phyloP scores from a whole-genome alignment of 2,329 filamentous ascomycete species.

The Neopestalotiopsis sp. region DNA sequence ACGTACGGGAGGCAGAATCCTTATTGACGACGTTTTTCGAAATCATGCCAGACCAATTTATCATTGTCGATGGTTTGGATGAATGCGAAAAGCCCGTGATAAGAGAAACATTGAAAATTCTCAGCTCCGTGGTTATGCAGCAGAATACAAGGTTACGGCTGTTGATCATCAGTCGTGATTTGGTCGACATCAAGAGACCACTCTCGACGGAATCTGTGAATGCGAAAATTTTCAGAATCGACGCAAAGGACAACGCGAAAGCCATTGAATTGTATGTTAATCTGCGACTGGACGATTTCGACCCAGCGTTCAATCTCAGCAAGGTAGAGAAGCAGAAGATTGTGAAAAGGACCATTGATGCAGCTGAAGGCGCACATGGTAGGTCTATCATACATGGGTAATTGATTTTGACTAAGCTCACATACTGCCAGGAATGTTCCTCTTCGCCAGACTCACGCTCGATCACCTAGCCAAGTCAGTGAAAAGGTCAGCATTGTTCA shows the following conservation, averaged over 20 bases:
- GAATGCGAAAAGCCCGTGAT: constrained; percentile 41
- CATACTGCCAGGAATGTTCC: constrained; percentile 35
- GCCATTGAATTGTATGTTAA: constrained; percentile 37
- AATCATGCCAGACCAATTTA: constrained; percentile 32
- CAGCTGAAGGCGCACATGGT: constrained; percentile 12
- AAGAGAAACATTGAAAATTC: constrained; percentile 20
- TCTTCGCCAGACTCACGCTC: constrained; percentile 38
- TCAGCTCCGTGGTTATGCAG: constrained; percentile 28
- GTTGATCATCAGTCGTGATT: constrained; percentile 40
- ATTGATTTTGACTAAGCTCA: background rate
- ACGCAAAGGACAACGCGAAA: constrained; percentile 25
- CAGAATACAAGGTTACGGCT: constrained; percentile 34
- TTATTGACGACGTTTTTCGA: constrained; percentile 17
- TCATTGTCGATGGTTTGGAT: constrained; percentile 52
- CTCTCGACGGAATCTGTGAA: constrained; percentile 24
- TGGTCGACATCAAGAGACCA: constrained; percentile 31
- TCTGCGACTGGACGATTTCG: background rate
- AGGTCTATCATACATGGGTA: background rate
- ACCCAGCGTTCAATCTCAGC: background rate
- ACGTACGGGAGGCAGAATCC: background rate
- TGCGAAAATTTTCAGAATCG: constrained; percentile 12
- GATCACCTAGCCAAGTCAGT: constrained; percentile 33
- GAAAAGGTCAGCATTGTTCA: constrained; percentile 24
- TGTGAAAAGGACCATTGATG: constrained; percentile 21
- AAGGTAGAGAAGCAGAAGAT: background rate